Percentiles rank a stretch among this genome's conserved stretches.
phyloP scores from a whole-genome alignment of 768 basidiomycete genomes.

The Suillus subluteus region DNA sequence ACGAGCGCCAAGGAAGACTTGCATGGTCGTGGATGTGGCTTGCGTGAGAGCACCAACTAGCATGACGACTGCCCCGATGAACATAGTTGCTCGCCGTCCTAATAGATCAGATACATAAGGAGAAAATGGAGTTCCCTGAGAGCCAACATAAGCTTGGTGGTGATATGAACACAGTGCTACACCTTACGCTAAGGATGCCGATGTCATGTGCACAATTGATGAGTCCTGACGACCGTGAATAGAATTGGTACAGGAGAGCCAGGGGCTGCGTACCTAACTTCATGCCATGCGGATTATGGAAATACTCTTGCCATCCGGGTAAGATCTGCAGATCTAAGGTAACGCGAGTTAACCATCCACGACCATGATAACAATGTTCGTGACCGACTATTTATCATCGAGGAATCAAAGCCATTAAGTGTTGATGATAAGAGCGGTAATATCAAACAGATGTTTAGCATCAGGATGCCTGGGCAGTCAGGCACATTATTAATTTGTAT shows the following conservation, averaged over 20 bases:
- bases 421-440: slow-evolving; percentile 68
- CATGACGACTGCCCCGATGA: slow-evolving; percentile 67
- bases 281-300: slow-evolving; percentile 53
- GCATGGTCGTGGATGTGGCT: slow-evolving; percentile 46
- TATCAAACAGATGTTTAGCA: slow-evolving; percentile 60
- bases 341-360: slow-evolving; percentile 33
- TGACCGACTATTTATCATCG: slow-evolving; percentile 55
- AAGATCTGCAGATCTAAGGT: slow-evolving; percentile 65
- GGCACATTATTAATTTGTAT: background rate
- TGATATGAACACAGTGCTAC: background rate
- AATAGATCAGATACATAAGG: slow-evolving; percentile 62
- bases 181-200: slow-evolving; percentile 52
- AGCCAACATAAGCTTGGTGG: background rate
- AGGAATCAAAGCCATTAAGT: slow-evolving; percentile 71
- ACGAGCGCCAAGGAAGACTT: slow-evolving; percentile 60
- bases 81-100: slow-evolving; percentile 61
- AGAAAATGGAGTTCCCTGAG: slow-evolving; percentile 63
- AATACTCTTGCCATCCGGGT: slow-evolving; percentile 64
- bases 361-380: background rate
- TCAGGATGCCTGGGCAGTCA: slow-evolving; percentile 50
- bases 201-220: slow-evolving; percentile 69
- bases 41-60: slow-evolving; percentile 65
- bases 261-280: slow-evolving; percentile 43
- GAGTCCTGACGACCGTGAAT: slow-evolving; percentile 43
- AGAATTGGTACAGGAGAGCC: background rate